These are phyloP conservation scores for Penicillium angulare DNA, from an alignment of 495 filamentous ascomycete genomes.

Conservation along the genomic window DNA sequence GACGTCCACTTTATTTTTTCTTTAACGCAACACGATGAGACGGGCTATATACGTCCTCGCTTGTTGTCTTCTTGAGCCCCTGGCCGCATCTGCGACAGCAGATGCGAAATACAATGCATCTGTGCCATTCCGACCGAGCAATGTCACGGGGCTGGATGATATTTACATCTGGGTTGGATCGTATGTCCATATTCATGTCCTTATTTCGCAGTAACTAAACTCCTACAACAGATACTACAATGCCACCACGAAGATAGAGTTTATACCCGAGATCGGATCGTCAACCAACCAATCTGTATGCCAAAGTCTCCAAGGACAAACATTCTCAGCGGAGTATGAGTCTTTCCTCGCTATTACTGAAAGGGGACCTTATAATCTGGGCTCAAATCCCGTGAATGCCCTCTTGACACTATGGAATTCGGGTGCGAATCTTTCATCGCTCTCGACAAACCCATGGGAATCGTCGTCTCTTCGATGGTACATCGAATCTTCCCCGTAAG, in stretches of 20 bases:
- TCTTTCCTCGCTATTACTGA: constrained; percentile 15
- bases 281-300: not conserved
- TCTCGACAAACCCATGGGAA: not conserved
- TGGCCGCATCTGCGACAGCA: too few species aligned
- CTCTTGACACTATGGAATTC: constrained; percentile 9
- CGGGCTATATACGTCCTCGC: too few species aligned
- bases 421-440: constrained; percentile 1
- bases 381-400: constrained; percentile 6
- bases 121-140: constrained; percentile 16
- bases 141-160: constrained; percentile 10
- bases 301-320: not conserved
- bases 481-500: constrained; percentile 4
- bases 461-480: constrained; percentile 1
- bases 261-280: constrained; percentile 6
- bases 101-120: too few species aligned
- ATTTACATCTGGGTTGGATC: constrained; percentile 22
- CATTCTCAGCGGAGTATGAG: not conserved
- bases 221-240: constrained; percentile 17
- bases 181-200: constrained; percentile 4
- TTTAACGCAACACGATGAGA: too few species aligned
- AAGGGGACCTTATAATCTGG: constrained; percentile 4
- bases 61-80: too few species aligned
- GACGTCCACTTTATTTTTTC: too few species aligned
- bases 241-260: constrained; percentile 9
- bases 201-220: not conserved